A percentile compares a stretch with the other conserved stretches of the same genome.
phyloP scores from a whole-genome alignment of 106 monocot genomes.

The Allium fistulosum region DNA sequence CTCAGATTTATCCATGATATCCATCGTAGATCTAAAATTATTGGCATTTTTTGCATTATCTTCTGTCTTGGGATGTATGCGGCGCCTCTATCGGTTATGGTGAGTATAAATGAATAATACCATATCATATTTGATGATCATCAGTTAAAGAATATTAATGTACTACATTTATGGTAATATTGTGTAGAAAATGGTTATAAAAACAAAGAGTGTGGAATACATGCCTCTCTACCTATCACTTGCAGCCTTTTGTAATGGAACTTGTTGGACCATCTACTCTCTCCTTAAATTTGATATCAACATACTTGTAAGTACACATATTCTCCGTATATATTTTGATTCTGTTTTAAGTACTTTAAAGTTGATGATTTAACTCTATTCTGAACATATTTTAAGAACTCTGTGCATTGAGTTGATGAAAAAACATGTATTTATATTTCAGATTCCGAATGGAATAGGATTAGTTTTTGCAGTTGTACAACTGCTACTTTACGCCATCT shows the following conservation, averaged over 20 bases:
- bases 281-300: slow-evolving; percentile 12
- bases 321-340: not conserved
- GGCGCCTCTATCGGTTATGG: slow-evolving; percentile 11
- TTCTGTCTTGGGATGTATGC: slow-evolving; percentile 13
- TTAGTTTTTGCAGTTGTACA: slow-evolving; percentile 36
- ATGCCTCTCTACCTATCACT: slow-evolving; percentile 28
- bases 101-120: not conserved
- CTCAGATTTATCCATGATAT: not conserved
- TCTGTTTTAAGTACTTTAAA: not conserved
- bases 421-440: not conserved
- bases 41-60: slow-evolving; percentile 9
- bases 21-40: not conserved
- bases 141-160: too few relatives aligned
- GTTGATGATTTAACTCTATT: too few relatives aligned
- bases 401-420: not conserved
- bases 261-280: slow-evolving; percentile 11
- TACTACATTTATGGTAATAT: too few relatives aligned
- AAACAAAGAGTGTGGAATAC: slow-evolving; percentile 45
- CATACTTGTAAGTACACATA: slow-evolving; percentile 1
- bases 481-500: slow-evolving; percentile 26
- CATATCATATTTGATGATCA: too few relatives aligned
- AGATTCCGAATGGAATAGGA: slow-evolving; percentile 30
- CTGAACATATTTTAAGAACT: too few relatives aligned
- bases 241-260: slow-evolving; percentile 6
- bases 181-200: slow-evolving; percentile 31